phyloP scores from a whole-genome alignment of 192 early-diverging fungal genomes.

The Umbelopsis sp. region DNA sequence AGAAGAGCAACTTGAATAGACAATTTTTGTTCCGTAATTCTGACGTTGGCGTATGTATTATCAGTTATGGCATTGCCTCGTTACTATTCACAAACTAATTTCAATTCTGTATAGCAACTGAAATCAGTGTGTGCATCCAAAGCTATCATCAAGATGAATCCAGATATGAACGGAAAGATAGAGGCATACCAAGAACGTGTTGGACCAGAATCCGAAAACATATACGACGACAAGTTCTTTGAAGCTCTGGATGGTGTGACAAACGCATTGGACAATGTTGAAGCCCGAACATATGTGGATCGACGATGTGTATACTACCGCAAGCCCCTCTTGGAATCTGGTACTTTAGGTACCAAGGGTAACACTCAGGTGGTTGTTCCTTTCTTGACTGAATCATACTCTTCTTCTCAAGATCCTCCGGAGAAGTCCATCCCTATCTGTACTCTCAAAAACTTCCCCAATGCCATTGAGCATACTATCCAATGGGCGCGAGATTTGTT shows the following conservation, averaged over 20 bases:
- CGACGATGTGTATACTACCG: conserved; percentile 94
- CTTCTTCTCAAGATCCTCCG: conserved; percentile 95
- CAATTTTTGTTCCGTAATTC: conserved; percentile 96
- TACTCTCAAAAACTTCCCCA: conserved; percentile 90
- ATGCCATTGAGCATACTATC: conserved; percentile 86
- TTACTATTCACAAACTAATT: neutral
- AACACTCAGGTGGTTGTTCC: conserved; percentile 99
- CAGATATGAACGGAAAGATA: conserved; percentile 70
- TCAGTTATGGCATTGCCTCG: neutral
- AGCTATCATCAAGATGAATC: conserved; percentile 94
- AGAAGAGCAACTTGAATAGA: conserved; percentile 98
- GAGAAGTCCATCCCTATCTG: conserved; percentile 94
- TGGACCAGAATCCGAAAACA: conserved; percentile 88
- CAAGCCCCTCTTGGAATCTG: conserved; percentile 95
- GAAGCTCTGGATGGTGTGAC: conserved; percentile 87
- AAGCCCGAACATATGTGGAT: conserved; percentile 95
- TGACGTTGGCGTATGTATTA: conserved; percentile 68
- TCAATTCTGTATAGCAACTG: conserved; percentile 59
- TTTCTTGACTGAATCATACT: conserved; percentile 96
- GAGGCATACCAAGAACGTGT: conserved; percentile 90
- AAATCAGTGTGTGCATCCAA: conserved; percentile 90
- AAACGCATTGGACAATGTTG: conserved; percentile 98
- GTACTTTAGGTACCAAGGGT: conserved; percentile 98
- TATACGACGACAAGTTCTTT: conserved; percentile 95
- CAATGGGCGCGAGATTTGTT: conserved; percentile 98